Percentiles rank a stretch among this genome's conserved stretches.
These are phyloP conservation scores for Melampsora larici-populina DNA, from an alignment of 1,284 basidiomycete genomes.

Conservation along the genomic window DNA sequence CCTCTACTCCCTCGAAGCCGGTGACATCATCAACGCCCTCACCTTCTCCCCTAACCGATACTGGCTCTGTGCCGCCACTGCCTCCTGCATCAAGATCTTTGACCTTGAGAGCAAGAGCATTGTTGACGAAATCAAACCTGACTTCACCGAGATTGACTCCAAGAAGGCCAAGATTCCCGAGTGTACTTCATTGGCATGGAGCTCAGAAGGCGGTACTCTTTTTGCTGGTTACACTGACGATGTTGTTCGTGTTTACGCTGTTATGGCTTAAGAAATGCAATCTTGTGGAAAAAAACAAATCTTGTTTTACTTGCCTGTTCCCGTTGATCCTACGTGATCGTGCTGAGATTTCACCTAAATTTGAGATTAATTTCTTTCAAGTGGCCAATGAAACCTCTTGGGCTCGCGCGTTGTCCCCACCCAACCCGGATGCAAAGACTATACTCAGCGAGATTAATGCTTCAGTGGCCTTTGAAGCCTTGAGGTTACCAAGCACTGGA, in stretches of 20 bases:
- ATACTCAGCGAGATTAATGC: no score
- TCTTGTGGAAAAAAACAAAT: no score
- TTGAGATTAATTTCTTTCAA: no score
- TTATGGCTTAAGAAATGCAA: conserved; percentile 43
- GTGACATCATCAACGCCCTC: conserved; percentile 96
- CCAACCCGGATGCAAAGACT: no score
- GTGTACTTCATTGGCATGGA: conserved; percentile 98
- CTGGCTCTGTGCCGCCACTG: conserved; percentile 99
- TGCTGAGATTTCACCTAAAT: no score
- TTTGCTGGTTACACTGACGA: conserved; percentile 54
- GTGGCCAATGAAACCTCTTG: no score
- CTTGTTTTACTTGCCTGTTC: no score
- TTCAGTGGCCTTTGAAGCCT: no score
- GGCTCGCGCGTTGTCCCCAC: no score
- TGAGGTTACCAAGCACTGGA: no score
- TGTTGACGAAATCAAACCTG: conserved; percentile 96
- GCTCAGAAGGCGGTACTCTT: conserved; percentile 77
- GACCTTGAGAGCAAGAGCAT: conserved; percentile 91
- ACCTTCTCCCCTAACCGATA: conserved; percentile 99
- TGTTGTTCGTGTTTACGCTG: conserved; percentile 55
- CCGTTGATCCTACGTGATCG: no score
- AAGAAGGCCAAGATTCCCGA: conserved; percentile 82
- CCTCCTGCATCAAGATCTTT: conserved; percentile 98
- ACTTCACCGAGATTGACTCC: conserved; percentile 70
- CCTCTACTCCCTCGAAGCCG: conserved; percentile 98